These are phyloP conservation scores for Hypsizygus marmoreus DNA, from an alignment of 768 basidiomycete species.

Conservation along the genomic window DNA sequence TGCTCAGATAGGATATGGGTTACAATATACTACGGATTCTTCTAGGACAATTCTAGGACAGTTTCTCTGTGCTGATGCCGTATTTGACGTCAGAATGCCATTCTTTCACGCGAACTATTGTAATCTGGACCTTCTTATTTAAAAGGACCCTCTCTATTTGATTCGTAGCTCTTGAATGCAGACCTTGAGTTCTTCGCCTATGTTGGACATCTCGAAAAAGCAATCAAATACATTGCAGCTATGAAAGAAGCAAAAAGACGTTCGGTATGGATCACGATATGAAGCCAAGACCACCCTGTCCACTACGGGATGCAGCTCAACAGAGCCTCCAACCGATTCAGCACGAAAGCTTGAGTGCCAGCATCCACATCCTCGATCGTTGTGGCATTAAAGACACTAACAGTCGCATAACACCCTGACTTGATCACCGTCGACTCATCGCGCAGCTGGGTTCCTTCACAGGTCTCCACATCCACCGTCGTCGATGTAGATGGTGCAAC, in stretches of 20 bases:
- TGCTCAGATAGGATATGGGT: not conserved
- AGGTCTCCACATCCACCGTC: constrained; percentile 31
- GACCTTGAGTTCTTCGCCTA: no score
- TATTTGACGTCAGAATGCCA: no score
- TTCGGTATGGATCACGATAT: no score
- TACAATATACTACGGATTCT: constrained; percentile 1
- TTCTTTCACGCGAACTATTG: no score
- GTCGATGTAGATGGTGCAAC: constrained; percentile 21
- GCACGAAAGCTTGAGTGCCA: constrained; percentile 26
- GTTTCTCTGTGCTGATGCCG: no score
- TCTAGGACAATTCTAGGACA: not conserved
- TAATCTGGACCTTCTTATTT: no score
- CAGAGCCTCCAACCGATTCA: constrained; percentile 18
- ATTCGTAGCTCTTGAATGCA: no score
- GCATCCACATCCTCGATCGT: constrained; percentile 34
- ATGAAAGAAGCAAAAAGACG: no score
- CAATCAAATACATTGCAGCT: no score
- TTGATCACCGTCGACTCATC: constrained; percentile 25
- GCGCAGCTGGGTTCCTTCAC: constrained; percentile 32
- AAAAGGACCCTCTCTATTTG: no score
- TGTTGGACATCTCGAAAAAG: no score
- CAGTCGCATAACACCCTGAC: constrained; percentile 28
- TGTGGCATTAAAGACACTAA: constrained; percentile 29
- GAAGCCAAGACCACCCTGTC: no score
- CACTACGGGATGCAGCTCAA: constrained; percentile 16